Evolutionary conservation across 1,284 basidiomycete species (phyloP).

Genomic region (Ganoderma boninense): DNA sequence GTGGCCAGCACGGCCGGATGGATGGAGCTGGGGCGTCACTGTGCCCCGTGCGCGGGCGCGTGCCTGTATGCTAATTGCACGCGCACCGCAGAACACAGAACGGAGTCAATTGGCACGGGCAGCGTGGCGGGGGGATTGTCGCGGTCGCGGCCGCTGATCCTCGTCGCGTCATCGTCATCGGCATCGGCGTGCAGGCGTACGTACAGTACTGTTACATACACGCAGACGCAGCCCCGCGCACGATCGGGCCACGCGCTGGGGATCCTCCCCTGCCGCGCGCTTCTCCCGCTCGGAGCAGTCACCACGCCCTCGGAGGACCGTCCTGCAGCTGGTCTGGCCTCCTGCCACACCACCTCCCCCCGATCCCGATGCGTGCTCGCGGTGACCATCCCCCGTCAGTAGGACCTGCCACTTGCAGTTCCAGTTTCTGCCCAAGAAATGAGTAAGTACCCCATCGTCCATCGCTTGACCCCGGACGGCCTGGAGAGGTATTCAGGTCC

Average conservation of each 20-base stretch:
- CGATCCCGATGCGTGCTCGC: no score
- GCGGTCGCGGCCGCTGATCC: not conserved
- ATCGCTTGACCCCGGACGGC: not conserved
- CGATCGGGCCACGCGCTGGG: slow-evolving; percentile 6
- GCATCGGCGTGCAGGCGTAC: not conserved
- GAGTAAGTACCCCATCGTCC: no score
- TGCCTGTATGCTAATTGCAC: not conserved
- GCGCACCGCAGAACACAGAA: not conserved
- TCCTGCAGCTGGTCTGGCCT: no score
- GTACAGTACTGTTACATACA: not conserved
- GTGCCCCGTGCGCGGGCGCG: not conserved
- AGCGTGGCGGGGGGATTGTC: slow-evolving; percentile 5
- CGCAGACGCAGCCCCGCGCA: not conserved
- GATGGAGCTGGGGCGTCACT: not conserved
- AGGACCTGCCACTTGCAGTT: no score
- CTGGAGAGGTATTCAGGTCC: not conserved
- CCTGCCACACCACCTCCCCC: no score
- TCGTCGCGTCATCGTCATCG: slow-evolving; percentile 8
- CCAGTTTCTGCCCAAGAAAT: not conserved
- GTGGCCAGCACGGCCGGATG: not conserved
- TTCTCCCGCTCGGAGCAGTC: slow-evolving; percentile 4
- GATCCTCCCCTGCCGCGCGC: slow-evolving; percentile 5
- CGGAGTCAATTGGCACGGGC: not conserved
- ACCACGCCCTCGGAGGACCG: not conserved
- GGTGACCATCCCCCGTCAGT: not conserved